A percentile compares a stretch with the other conserved stretches of the same genome.
These are phyloP conservation scores for Aspergillus awamori DNA, from an alignment of 2,329 filamentous ascomycete species.

Conservation along the genomic window DNA sequence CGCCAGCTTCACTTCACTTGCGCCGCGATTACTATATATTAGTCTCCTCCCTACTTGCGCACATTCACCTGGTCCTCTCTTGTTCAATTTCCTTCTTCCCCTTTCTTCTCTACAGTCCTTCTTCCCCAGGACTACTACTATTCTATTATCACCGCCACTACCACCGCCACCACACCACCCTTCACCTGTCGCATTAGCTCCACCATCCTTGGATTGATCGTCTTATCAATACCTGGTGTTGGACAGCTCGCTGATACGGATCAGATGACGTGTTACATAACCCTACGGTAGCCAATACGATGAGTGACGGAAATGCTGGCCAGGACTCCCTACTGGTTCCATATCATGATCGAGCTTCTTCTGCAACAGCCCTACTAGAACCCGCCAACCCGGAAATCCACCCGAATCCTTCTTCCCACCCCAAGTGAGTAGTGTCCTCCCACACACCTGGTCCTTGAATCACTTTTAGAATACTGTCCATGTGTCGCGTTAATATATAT, in stretches of 20 bases:
- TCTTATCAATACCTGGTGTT: neutral
- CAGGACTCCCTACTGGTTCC: constrained; percentile 18
- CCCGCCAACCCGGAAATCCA: neutral
- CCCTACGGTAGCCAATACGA: constrained; percentile 17
- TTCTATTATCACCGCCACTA: neutral
- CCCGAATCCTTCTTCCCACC: constrained; percentile 7
- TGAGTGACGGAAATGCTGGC: constrained; percentile 24
- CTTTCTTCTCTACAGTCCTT: neutral
- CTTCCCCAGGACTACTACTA: neutral
- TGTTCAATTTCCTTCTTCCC: neutral
- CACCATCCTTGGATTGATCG: neutral
- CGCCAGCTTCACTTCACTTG: neutral
- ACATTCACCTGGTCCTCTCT: neutral
- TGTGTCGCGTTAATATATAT: too few species aligned
- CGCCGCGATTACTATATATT: neutral
- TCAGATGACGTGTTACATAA: constrained; percentile 27
- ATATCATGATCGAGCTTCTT: constrained; percentile 16
- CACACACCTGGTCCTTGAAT: too few species aligned
- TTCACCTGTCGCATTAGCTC: neutral
- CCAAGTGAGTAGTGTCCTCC: constrained; percentile 17
- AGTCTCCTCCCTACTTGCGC: neutral
- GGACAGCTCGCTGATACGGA: constrained; percentile 13
- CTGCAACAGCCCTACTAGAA: neutral
- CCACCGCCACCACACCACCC: neutral
- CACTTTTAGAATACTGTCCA: too few species aligned